phyloP scores from a whole-genome alignment of 2,329 filamentous ascomycete species.

The Tolypocladium inflatum region DNA sequence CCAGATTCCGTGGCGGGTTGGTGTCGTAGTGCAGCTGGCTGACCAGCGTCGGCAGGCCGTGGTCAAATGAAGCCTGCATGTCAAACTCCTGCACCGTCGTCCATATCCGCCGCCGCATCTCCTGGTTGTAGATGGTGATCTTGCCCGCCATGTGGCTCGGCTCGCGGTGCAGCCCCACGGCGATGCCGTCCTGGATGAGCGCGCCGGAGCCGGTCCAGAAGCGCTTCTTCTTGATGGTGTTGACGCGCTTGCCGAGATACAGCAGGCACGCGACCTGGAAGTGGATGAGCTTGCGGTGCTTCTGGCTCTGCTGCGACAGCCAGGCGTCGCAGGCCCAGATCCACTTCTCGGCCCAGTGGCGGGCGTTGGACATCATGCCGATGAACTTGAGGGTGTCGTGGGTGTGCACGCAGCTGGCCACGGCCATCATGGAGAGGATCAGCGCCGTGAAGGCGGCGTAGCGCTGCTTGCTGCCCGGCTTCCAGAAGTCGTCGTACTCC shows the following conservation, averaged over 20 bases:
- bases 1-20: conserved; percentile 45
- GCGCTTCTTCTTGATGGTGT: conserved; percentile 55
- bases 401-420: conserved; percentile 48
- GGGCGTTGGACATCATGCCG: conserved; percentile 48
- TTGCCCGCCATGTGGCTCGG: conserved; percentile 44
- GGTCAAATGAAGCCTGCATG: conserved; percentile 52
- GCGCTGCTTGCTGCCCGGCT: conserved; percentile 29
- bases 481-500: conserved; percentile 48
- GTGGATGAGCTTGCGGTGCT: conserved; percentile 50
- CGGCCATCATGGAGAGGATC: conserved; percentile 49
- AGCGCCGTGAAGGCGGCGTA: conserved; percentile 46
- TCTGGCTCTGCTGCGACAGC: conserved; percentile 47
- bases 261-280: conserved; percentile 50
- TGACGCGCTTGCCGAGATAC: conserved; percentile 53
- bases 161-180: conserved; percentile 50
- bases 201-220: conserved; percentile 50
- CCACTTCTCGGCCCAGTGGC: conserved; percentile 46
- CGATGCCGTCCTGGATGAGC: conserved; percentile 47
- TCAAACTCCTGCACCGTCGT: conserved; percentile 53
- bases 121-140: conserved; percentile 49
- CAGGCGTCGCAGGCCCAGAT: conserved; percentile 46
- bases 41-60: conserved; percentile 48
- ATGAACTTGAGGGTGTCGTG: conserved; percentile 44
- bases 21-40: conserved; percentile 47
- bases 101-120: conserved; percentile 54